A percentile compares a stretch with the other conserved stretches of the same genome.
These are phyloP conservation scores for Fusarium sp. DNA, from an alignment of 2,329 filamentous ascomycete species.

Conservation along the genomic window DNA sequence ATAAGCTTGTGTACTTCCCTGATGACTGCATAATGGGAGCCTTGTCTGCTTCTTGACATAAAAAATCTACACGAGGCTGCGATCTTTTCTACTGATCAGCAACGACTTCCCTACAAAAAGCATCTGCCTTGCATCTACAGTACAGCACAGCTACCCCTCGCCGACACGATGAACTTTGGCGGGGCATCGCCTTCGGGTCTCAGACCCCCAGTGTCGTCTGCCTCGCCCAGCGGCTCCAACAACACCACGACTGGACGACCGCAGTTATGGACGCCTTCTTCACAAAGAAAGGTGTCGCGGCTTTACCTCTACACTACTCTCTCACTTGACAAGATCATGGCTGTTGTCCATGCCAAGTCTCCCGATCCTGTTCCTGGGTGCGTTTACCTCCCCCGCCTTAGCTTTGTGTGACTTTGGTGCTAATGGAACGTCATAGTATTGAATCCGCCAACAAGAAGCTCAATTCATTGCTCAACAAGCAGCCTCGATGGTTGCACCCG, in stretches of 20 bases:
- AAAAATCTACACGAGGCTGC: slow-evolving; percentile 21
- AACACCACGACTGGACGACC: slow-evolving; percentile 61
- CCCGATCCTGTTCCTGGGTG: slow-evolving; percentile 62
- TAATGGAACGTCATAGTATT: slow-evolving; percentile 52
- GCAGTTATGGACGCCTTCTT: slow-evolving; percentile 66
- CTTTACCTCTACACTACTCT: slow-evolving; percentile 69
- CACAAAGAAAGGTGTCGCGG: slow-evolving; percentile 64
- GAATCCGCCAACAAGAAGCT: slow-evolving; percentile 71
- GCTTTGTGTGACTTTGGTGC: neutral
- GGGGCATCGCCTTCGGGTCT: slow-evolving; percentile 32
- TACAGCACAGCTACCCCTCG: neutral
- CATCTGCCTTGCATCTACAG: slow-evolving; percentile 9
- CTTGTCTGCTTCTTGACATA: slow-evolving; percentile 17
- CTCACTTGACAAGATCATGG: slow-evolving; percentile 62
- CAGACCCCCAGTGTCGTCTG: slow-evolving; percentile 34
- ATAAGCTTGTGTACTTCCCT: slow-evolving; percentile 29
- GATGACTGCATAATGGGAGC: slow-evolving; percentile 27
- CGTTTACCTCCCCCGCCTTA: slow-evolving; percentile 27
- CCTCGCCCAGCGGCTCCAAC: slow-evolving; percentile 47
- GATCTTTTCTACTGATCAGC: slow-evolving; percentile 14
- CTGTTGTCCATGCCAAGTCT: slow-evolving; percentile 57
- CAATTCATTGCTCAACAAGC: slow-evolving; percentile 67
- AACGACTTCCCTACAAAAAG: neutral
- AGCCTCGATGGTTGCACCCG: slow-evolving; percentile 69
- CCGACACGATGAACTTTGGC: slow-evolving; percentile 25